phyloP scores from a whole-genome alignment of 257 asterid species.

The Knoxia roxburghii region DNA sequence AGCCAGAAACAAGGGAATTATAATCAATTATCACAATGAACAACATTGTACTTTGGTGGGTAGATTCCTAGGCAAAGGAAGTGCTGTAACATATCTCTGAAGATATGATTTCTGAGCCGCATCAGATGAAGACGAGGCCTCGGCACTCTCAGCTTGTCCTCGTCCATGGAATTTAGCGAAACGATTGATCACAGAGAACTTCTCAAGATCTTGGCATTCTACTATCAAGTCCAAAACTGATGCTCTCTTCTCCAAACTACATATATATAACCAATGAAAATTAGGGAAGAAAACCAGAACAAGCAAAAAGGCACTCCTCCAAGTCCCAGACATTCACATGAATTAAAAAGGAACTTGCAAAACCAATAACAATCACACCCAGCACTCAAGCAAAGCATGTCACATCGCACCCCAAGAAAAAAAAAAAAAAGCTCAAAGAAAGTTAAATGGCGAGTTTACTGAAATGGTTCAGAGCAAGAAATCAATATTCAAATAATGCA shows the following conservation, averaged over 20 bases:
- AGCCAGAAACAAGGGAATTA: slow-evolving; percentile 29
- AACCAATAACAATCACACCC: neutral
- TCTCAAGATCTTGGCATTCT: slow-evolving; percentile 83
- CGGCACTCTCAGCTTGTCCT: slow-evolving; percentile 54
- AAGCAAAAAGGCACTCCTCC: neutral
- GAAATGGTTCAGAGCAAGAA: neutral
- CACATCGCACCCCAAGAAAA: neutral
- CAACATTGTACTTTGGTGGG: slow-evolving; percentile 77
- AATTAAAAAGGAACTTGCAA: too few species aligned
- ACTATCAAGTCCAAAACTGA: slow-evolving; percentile 63
- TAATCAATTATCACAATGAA: slow-evolving; percentile 51
- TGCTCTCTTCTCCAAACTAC: slow-evolving; percentile 73
- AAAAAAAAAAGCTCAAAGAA: neutral
- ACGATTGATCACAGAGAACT: slow-evolving; percentile 69
- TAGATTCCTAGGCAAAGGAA: slow-evolving; percentile 62
- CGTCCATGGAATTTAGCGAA: slow-evolving; percentile 82
- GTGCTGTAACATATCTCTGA: slow-evolving; percentile 75
- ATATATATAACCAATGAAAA: slow-evolving; percentile 26
- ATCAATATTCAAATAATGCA: neutral
- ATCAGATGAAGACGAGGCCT: slow-evolving; percentile 43
- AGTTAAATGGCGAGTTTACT: neutral
- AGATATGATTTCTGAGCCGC: slow-evolving; percentile 41
- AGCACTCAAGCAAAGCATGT: neutral
- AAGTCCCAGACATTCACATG: neutral
- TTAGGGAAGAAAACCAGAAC: slow-evolving; percentile 6